Base-by-base conservation (phyloP, 2,329 filamentous ascomycete genomes). In the Raffaelea albimanens region DNA sequence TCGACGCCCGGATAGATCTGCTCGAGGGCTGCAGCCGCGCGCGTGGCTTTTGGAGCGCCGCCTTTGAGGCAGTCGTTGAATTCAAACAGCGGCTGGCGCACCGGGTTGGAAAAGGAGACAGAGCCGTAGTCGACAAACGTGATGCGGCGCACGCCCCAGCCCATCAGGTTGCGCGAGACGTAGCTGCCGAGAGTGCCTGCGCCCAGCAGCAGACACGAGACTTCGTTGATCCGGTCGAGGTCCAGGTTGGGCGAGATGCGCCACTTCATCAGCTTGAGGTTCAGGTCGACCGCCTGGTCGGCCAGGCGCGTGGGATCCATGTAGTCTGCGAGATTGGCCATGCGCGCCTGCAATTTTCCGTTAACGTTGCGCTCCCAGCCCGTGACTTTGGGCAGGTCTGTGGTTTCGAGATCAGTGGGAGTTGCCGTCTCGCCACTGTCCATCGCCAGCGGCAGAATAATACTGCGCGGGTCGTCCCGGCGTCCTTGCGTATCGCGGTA, bases 231-330 rank as follows among this genome's bases (percentile, higher is more conserved):
- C 25, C 78, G 78, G 25, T 96, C 89, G 10, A 98, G 77, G 61
- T 97, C 78, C 38, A 98, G 76, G 44, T 83, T 82, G 0, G 93
- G 93, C 8, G 89, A 87, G 58, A 98, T 88, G 36, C 93, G 83
- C 93, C 93, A 98, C 68, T 96, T 98, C 83, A 98, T 98, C 49
- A 98, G 75, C 67, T 97, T 97, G 51, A 97, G 73, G 59, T 98
- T 98, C 50, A 98, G 75, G 59, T 98, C 93, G 10, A 97, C 91
- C 1, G 90, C 89, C 62, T 95, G 89, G 61, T 97, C 90, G 20
- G 93, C 93, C 18, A 97, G 72, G 59, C 83, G 82, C 31, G 76
- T 72, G 7, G 93, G 91, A 60, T 98, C 90, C 85, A 98, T 91
- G 57, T 95, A 95, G 57, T 93, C 88, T 19, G 85, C 85, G 9